These are phyloP conservation scores for Psilocybe cyanescens DNA, from an alignment of 768 basidiomycete species.

Conservation along the genomic window DNA sequence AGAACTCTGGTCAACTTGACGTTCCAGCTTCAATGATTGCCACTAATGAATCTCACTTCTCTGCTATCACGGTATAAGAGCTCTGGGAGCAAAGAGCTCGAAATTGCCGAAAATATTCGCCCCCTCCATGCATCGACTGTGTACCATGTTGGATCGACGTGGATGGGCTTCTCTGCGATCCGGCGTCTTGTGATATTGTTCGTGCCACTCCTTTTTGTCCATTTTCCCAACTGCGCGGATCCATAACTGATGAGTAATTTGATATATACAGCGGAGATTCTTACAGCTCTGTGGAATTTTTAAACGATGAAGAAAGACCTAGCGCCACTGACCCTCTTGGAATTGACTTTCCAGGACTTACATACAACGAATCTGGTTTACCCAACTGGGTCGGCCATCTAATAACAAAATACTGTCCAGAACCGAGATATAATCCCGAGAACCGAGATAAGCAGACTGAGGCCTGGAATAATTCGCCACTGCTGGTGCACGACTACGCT, in stretches of 20 bases:
- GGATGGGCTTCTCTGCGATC: conserved; percentile 48
- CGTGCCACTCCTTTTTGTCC: conserved; percentile 20
- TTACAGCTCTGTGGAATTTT: conserved; percentile 48
- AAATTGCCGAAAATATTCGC: not conserved
- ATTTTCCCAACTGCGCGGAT: not conserved
- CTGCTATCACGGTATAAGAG: not conserved
- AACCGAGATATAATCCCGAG: conserved; percentile 31
- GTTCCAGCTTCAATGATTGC: not conserved
- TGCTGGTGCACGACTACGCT: conserved; percentile 65
- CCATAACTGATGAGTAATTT: not conserved
- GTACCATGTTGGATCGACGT: conserved; percentile 30
- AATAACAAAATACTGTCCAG: conserved; percentile 45
- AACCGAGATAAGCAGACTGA: conserved; percentile 26
- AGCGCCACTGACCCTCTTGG: conserved; percentile 50
- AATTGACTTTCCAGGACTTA: conserved; percentile 49
- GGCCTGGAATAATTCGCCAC: conserved; percentile 32
- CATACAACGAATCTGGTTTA: conserved; percentile 46
- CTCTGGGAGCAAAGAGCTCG: not conserved
- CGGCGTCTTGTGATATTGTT: conserved; percentile 58
- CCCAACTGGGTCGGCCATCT: conserved; percentile 71
- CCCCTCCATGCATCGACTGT: not conserved
- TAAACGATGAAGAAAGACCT: conserved; percentile 31
- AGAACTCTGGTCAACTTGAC: not conserved
- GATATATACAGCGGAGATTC: conserved; percentile 57
- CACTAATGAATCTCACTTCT: not conserved